Evolutionary conservation across 768 basidiomycete genomes (phyloP).

Genomic region (Cyathus striatus): DNA sequence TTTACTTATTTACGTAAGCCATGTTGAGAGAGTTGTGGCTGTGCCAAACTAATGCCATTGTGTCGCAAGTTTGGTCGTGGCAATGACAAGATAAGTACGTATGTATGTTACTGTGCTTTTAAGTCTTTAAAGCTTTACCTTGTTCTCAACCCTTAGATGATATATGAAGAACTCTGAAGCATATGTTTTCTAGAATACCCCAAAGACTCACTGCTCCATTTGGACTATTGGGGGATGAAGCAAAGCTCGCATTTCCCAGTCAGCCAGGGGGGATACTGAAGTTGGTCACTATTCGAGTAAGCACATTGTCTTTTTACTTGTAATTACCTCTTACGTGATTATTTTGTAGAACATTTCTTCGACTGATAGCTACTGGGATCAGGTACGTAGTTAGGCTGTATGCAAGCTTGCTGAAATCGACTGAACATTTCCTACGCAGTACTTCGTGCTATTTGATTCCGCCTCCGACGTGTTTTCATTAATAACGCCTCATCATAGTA

Average conservation of each 20-base stretch:
- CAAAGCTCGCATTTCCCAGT: conserved; percentile 85
- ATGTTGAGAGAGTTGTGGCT: too few species aligned
- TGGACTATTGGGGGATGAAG: conserved; percentile 78
- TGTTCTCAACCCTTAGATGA: not conserved
- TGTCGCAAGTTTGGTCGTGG: too few species aligned
- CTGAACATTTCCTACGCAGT: conserved; percentile 36
- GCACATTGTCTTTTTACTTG: conserved; percentile 25
- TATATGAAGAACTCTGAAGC: conserved; percentile 5
- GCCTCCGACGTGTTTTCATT: conserved; percentile 89
- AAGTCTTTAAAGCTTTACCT: conserved; percentile 10
- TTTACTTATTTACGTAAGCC: too few species aligned
- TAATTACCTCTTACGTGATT: too few species aligned
- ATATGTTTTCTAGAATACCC: conserved; percentile 66
- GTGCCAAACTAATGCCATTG: too few species aligned
- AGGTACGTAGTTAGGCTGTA: conserved; percentile 48
- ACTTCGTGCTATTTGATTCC: conserved; percentile 81
- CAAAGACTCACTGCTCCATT: conserved; percentile 71
- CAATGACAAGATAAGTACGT: too few species aligned
- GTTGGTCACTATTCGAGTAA: conserved; percentile 65
- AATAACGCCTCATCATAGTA: conserved; percentile 81
- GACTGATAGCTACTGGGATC: conserved; percentile 85
- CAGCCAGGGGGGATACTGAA: conserved; percentile 78
- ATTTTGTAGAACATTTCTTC: conserved; percentile 76
- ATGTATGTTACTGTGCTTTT: not conserved
- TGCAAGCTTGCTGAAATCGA: not conserved